phyloP scores from a whole-genome alignment of 2,329 filamentous ascomycete species.

The Sporothrix curviconia region DNA sequence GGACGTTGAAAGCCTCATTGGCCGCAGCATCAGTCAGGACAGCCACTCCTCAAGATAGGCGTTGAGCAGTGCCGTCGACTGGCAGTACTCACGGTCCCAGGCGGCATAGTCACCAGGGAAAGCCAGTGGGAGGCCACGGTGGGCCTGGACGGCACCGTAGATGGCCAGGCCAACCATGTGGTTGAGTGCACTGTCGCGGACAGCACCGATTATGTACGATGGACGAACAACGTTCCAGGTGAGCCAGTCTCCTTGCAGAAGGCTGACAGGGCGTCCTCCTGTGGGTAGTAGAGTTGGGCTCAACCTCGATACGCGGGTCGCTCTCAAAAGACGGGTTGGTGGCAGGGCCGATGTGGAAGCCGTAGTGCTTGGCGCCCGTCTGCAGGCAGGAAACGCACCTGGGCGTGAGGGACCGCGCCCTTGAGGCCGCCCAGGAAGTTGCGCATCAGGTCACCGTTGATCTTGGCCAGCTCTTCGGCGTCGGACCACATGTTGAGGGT shows the following conservation, averaged over 20 bases:
- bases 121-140: constrained; percentile 27
- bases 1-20: constrained; percentile 44
- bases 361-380: constrained; percentile 48
- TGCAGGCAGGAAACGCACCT: constrained; percentile 44
- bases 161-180: constrained; percentile 40
- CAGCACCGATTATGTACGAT: constrained; percentile 41
- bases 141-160: constrained; percentile 39
- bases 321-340: constrained; percentile 39
- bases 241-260: constrained; percentile 33
- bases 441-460: constrained; percentile 38
- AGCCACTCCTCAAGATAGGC: constrained; percentile 43
- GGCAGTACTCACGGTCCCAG: constrained; percentile 38
- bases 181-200: constrained; percentile 45
- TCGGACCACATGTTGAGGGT: constrained; percentile 39
- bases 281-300: constrained; percentile 47
- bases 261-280: constrained; percentile 42
- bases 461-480: constrained; percentile 41
- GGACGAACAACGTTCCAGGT: constrained; percentile 43
- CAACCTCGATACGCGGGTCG: constrained; percentile 36
- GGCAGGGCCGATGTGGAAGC: constrained; percentile 39
- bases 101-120: constrained; percentile 37
- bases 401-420: constrained; percentile 24
- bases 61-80: constrained; percentile 41
- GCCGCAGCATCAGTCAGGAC: constrained; percentile 34
- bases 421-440: constrained; percentile 43